Evolutionary conservation across 2,329 filamentous ascomycete species (phyloP).

Genomic region (Fusarium albidum): DNA sequence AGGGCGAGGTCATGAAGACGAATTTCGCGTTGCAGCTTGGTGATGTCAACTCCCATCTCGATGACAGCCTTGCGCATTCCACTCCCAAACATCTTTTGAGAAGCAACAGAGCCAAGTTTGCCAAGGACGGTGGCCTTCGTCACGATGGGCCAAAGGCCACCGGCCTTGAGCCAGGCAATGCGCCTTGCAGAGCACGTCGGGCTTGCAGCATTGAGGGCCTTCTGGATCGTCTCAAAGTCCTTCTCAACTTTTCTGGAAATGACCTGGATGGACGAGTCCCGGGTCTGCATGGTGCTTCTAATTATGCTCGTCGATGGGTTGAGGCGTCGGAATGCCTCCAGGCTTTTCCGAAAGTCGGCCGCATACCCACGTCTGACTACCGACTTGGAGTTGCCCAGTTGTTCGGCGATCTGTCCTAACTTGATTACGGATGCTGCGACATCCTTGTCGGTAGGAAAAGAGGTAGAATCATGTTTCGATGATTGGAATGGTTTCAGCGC

Average conservation of each 20-base stretch:
- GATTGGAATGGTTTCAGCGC: not conserved
- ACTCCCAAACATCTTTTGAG: slow-evolving; percentile 31
- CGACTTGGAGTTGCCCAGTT: slow-evolving; percentile 23
- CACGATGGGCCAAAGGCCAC: slow-evolving; percentile 36
- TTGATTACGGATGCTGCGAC: slow-evolving; percentile 7
- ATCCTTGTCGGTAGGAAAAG: slow-evolving; percentile 12
- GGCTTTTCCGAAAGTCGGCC: slow-evolving; percentile 29
- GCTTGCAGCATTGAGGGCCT: slow-evolving; percentile 14
- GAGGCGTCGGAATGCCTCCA: slow-evolving; percentile 28
- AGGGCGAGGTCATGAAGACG: slow-evolving; percentile 63
- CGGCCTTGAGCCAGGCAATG: slow-evolving; percentile 35
- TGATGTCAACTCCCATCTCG: slow-evolving; percentile 30
- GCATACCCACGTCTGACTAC: slow-evolving; percentile 31
- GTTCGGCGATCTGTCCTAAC: slow-evolving; percentile 17
- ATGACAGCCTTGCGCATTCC: slow-evolving; percentile 33
- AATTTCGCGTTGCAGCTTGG: slow-evolving; percentile 40
- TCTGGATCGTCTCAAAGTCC: slow-evolving; percentile 13
- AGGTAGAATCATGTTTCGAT: not conserved
- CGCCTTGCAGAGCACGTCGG: slow-evolving; percentile 14
- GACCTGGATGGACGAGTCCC: slow-evolving; percentile 9
- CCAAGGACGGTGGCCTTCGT: slow-evolving; percentile 31
- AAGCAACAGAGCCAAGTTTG: slow-evolving; percentile 21
- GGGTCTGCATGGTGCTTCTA: slow-evolving; percentile 4
- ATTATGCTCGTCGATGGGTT: slow-evolving; percentile 1
- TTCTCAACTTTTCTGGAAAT: slow-evolving; percentile 7